Evolutionary conservation across 108 stramenopile genomes (phyloP).

Genomic region (Cylindrotheca fusiformis): DNA sequence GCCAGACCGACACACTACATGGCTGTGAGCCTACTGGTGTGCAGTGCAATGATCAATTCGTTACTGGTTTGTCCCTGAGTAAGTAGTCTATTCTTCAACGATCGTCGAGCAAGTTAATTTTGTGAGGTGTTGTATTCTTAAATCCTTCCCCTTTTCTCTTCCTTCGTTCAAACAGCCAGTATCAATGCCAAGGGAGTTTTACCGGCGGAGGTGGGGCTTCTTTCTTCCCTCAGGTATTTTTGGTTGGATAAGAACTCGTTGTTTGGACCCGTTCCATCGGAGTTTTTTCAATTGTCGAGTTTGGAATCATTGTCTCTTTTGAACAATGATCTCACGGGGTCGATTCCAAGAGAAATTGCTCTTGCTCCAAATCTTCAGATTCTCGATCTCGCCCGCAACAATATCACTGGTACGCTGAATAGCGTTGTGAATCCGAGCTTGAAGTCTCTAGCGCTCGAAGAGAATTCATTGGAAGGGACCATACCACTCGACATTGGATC

Average conservation of each 20-base stretch:
- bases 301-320: not conserved
- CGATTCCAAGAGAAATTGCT: not conserved
- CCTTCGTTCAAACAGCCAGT: no score
- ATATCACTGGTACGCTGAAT: constrained; percentile 15
- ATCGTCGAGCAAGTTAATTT: no score
- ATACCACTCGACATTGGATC: not conserved
- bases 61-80: not conserved
- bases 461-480: not conserved
- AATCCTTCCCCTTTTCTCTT: no score
- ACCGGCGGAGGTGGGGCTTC: constrained; percentile 13
- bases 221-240: not conserved
- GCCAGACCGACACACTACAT: no score
- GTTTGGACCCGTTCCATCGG: constrained; percentile 17
- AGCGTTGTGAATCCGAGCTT: not conserved
- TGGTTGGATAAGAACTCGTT: constrained; percentile 25
- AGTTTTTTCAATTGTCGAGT: not conserved
- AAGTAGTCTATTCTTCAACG: no score
- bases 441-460: not conserved
- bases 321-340: constrained; percentile 2
- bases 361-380: not conserved
- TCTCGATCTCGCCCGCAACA: constrained; percentile 3
- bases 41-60: not conserved
- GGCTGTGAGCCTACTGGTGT: not conserved
- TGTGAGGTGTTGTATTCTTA: no score
- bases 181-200: constrained; percentile 1